Evolutionary conservation across 345 rosid genomes (phyloP).

Genomic region (Populus alba): DNA sequence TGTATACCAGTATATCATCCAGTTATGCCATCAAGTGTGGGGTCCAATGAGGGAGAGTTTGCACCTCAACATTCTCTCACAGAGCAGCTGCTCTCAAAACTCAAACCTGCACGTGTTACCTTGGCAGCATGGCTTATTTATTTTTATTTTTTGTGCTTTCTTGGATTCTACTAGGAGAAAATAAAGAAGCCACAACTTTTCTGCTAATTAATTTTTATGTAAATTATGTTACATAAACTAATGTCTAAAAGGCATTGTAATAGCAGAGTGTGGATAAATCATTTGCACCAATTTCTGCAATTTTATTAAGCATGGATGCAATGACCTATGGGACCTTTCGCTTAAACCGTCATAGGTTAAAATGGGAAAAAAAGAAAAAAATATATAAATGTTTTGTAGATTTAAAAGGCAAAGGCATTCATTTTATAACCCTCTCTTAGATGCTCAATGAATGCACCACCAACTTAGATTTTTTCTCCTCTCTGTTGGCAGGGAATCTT

Average conservation of each 20-base stretch:
- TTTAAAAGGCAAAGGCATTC: background rate
- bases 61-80: background rate
- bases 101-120: background rate
- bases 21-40: background rate
- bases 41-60: background rate
- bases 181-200: background rate
- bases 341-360: background rate
- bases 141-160: background rate
- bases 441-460: background rate
- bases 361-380: background rate
- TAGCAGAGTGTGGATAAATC: background rate
- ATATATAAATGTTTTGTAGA: background rate
- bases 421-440: background rate
- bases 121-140: background rate
- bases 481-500: conserved; percentile 62
- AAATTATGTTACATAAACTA: background rate
- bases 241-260: background rate
- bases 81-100: background rate
- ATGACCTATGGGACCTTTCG: background rate
- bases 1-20: background rate
- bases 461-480: background rate
- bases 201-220: background rate
- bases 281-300: background rate
- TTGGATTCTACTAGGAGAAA: background rate
- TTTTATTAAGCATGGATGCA: background rate